Evolutionary conservation across 305 asterid genomes (phyloP).

Genomic region (Solanum hybrid): DNA sequence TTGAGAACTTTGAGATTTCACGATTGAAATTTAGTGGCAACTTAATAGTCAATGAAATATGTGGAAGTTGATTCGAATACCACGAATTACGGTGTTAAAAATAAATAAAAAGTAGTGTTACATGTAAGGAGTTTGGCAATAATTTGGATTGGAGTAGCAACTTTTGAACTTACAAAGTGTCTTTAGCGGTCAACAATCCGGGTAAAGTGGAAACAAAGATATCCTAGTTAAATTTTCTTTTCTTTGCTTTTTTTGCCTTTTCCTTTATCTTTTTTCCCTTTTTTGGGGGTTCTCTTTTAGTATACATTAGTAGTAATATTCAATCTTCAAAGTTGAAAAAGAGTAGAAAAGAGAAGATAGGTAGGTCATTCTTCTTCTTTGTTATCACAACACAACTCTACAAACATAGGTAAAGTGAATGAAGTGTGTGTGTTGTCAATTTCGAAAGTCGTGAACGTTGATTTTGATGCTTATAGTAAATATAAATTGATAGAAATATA

Average conservation of each 20-base stretch:
- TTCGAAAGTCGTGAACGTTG: constrained; percentile 14
- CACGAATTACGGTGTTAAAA: background rate
- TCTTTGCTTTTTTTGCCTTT: background rate
- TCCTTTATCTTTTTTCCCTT: background rate
- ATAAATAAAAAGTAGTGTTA: background rate
- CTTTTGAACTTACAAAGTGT: background rate
- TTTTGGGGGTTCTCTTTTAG: background rate
- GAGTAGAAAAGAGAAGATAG: background rate
- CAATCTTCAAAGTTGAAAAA: background rate
- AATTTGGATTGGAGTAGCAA: background rate
- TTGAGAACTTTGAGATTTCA: background rate
- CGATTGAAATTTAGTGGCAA: too few species aligned
- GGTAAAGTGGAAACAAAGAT: constrained; percentile 4
- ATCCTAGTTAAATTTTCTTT: background rate
- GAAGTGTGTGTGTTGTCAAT: background rate
- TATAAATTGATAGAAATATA: background rate
- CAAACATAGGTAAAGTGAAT: background rate
- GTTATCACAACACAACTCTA: background rate
- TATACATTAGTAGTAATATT: background rate
- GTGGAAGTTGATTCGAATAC: background rate
- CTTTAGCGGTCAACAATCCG: constrained; percentile 9
- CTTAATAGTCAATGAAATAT: background rate
- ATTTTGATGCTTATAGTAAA: constrained; percentile 6
- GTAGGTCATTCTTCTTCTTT: background rate
- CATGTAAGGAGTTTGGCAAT: background rate